These are phyloP conservation scores for Candida ponderosae DNA, from an alignment of 805 yeast species.

Conservation along the genomic window DNA sequence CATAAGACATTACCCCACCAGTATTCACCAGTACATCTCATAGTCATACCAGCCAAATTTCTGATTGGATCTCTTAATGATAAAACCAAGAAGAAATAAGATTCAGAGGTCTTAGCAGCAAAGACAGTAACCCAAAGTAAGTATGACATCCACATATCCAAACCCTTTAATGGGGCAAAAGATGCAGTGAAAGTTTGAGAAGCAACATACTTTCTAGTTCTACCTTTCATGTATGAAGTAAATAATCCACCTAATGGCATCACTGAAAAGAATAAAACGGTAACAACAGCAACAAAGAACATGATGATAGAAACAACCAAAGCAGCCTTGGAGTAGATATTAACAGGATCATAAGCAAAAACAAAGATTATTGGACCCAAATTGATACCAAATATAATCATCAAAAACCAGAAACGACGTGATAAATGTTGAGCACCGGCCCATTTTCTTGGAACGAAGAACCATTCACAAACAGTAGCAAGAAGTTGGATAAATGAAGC, in stretches of 20 bases:
- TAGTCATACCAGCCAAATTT: slow-evolving; percentile 50
- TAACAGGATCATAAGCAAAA: slow-evolving; percentile 70
- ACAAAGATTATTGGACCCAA: slow-evolving; percentile 83
- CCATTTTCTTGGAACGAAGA: slow-evolving; percentile 96
- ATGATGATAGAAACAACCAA: slow-evolving; percentile 75
- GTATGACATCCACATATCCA: slow-evolving; percentile 95
- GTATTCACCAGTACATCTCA: slow-evolving; percentile 56
- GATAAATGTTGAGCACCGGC: slow-evolving; percentile 97
- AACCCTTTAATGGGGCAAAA: slow-evolving; percentile 70
- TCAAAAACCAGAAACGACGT: slow-evolving; percentile 75
- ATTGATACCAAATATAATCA: slow-evolving; percentile 59
- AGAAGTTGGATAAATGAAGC: slow-evolving; percentile 74
- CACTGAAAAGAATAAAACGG: slow-evolving; percentile 77
- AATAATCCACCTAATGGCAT: slow-evolving; percentile 97
- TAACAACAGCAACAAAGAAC: slow-evolving; percentile 81
- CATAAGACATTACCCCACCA: slow-evolving; percentile 49
- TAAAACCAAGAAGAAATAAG: slow-evolving; percentile 69
- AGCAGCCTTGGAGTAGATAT: slow-evolving; percentile 63
- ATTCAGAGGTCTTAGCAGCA: slow-evolving; percentile 71
- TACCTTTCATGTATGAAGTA: slow-evolving; percentile 83
- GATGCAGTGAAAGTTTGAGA: slow-evolving; percentile 95
- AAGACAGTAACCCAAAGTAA: slow-evolving; percentile 86
- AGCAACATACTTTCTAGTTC: slow-evolving; percentile 82
- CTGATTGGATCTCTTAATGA: slow-evolving; percentile 69
- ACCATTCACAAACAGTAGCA: slow-evolving; percentile 91